phyloP scores from a whole-genome alignment of 2,329 filamentous ascomycete species.

The Hypomyces perniciosus region DNA sequence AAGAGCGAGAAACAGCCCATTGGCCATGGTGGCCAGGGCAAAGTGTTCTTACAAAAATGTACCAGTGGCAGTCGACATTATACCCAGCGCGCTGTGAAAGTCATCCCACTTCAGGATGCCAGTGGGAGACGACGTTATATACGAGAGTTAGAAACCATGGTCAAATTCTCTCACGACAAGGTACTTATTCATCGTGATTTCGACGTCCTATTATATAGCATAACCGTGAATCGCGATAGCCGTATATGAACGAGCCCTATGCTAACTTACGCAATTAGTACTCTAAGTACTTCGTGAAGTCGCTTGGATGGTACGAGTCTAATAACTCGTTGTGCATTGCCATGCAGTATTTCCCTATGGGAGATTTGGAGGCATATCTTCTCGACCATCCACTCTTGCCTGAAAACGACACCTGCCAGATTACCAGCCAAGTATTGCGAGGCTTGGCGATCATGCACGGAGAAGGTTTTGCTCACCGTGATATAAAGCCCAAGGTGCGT shows the following conservation, averaged over 20 bases:
- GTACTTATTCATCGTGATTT: too few species aligned
- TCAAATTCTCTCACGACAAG: slow-evolving; percentile 19
- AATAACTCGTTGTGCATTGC: slow-evolving; percentile 16
- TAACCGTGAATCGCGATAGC: too few species aligned
- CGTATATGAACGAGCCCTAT: too few species aligned
- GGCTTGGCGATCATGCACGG: slow-evolving; percentile 18
- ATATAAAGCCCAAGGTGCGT: slow-evolving; percentile 19
- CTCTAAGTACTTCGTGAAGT: slow-evolving; percentile 19
- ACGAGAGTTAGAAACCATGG: slow-evolving; percentile 18
- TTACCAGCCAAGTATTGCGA: slow-evolving; percentile 17
- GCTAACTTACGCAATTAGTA: slow-evolving; percentile 15
- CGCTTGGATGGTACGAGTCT: slow-evolving; percentile 20
- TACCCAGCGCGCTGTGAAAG: slow-evolving; percentile 16
- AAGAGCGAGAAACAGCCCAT: slow-evolving; percentile 10
- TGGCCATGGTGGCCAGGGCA: slow-evolving; percentile 15
- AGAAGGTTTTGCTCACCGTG: slow-evolving; percentile 18
- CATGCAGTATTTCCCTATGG: slow-evolving; percentile 21
- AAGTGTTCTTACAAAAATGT: slow-evolving; percentile 15
- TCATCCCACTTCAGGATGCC: slow-evolving; percentile 11
- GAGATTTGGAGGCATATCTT: slow-evolving; percentile 18
- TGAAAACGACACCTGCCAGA: slow-evolving; percentile 15
- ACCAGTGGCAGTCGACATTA: slow-evolving; percentile 1
- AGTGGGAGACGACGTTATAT: slow-evolving; percentile 10
- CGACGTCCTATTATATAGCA: too few species aligned
- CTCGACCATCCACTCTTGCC: slow-evolving; percentile 4